These are phyloP conservation scores for Pseudocercospora pini-densiflorae DNA, from an alignment of 2,329 filamentous ascomycete species.

Conservation along the genomic window DNA sequence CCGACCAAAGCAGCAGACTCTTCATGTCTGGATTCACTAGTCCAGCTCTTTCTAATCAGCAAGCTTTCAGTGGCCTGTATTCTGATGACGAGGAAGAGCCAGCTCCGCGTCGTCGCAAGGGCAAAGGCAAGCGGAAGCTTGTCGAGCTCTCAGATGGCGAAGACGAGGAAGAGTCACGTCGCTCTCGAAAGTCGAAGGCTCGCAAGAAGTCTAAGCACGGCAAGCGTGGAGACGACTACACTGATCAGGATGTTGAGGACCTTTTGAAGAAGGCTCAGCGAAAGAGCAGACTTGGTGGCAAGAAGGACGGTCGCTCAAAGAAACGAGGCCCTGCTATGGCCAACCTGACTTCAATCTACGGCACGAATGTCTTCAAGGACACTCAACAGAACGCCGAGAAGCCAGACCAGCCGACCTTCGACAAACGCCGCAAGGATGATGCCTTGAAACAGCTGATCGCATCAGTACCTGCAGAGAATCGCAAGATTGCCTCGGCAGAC, in stretches of 20 bases:
- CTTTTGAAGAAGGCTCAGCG: slow-evolving; percentile 11
- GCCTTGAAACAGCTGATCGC: slow-evolving; percentile 48
- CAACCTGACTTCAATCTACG: slow-evolving; percentile 21
- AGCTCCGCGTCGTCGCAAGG: background rate
- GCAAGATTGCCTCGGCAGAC: slow-evolving; percentile 41
- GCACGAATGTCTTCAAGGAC: slow-evolving; percentile 34
- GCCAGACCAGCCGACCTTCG: slow-evolving; percentile 30
- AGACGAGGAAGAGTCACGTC: slow-evolving; percentile 1
- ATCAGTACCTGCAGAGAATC: slow-evolving; percentile 44
- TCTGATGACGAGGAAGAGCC: background rate
- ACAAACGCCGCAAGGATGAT: slow-evolving; percentile 35
- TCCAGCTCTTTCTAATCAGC: background rate
- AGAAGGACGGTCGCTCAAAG: slow-evolving; percentile 13
- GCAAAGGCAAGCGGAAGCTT: slow-evolving; percentile 13
- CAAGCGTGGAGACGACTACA: background rate
- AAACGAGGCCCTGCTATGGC: slow-evolving; percentile 18
- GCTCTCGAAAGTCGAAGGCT: background rate
- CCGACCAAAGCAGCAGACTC: slow-evolving; percentile 13
- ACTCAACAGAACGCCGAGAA: slow-evolving; percentile 24
- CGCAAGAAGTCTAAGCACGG: slow-evolving; percentile 1
- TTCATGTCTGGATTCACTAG: slow-evolving; percentile 13
- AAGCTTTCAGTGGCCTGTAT: background rate
- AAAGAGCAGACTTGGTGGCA: background rate
- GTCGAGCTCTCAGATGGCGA: background rate
- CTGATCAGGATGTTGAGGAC: slow-evolving; percentile 17